Evolutionary conservation across 768 basidiomycete species (phyloP).

Genomic region (Roridomyces roridus): DNA sequence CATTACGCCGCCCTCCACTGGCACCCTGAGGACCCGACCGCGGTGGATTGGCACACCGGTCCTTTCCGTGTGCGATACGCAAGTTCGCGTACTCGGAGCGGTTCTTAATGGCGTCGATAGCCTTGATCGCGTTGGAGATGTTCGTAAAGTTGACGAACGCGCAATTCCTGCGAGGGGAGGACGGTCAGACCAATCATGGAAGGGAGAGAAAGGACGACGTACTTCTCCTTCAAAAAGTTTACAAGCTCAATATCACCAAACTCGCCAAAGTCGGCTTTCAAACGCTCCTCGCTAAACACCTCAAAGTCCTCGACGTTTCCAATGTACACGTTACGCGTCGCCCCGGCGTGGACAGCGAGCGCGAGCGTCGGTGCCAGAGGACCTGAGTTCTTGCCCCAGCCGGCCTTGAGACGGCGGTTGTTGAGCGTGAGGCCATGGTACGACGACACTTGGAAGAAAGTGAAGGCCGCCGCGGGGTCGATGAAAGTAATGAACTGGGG

Average conservation of each 20-base stretch:
- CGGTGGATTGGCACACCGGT: too few species aligned
- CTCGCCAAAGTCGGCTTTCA: conserved; percentile 93
- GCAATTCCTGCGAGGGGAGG: background rate
- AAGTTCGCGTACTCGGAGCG: conserved; percentile 84
- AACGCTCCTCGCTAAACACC: conserved; percentile 84
- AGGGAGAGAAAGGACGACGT: conserved; percentile 35
- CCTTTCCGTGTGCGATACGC: conserved; percentile 94
- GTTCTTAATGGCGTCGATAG: conserved; percentile 94
- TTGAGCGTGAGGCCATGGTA: conserved; percentile 91
- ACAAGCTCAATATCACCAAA: conserved; percentile 97
- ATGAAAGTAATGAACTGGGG: conserved; percentile 93
- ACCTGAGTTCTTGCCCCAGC: conserved; percentile 97
- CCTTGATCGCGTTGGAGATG: conserved; percentile 94
- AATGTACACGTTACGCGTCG: conserved; percentile 96
- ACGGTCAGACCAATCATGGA: conserved; percentile 6
- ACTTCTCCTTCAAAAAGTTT: conserved; percentile 96
- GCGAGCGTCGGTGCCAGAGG: conserved; percentile 84
- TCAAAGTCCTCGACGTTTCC: conserved; percentile 97
- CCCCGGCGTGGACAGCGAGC: conserved; percentile 89
- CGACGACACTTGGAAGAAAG: conserved; percentile 92
- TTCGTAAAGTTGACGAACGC: conserved; percentile 89
- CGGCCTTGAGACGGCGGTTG: conserved; percentile 93
- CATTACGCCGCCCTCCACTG: conserved; percentile 53
- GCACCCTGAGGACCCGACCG: conserved; percentile 71
- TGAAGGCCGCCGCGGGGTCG: conserved; percentile 90